Evolutionary conservation across 202 grass and related monocot genomes (phyloP), one percentile per base, ranked within the genome.

Genomic region (Thinopyrum obtusiflorum): DNA sequence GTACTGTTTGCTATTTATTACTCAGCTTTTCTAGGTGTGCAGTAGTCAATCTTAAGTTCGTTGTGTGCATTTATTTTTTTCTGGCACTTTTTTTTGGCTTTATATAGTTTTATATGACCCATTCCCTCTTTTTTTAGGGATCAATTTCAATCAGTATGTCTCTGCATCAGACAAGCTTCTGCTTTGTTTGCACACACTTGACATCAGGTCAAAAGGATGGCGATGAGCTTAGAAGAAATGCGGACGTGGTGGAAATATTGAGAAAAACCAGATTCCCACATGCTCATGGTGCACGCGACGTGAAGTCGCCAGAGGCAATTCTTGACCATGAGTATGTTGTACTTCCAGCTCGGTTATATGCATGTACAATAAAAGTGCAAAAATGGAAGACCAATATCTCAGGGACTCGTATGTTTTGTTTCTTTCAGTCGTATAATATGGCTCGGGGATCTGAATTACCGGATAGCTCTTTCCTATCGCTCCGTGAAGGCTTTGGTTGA

Each of bases 91-190:
- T 66, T 4, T 7, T 27, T 42, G 42, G 42, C 23, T 75, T 49
- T 74, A 49, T 20, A 75, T 44, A n/a, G 82, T 75, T 49, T 29
- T 79, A 33, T 79, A 79, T 11, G 24, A 14, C 23, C 61, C 20
- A 64, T 65, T 80, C 53, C 36, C 74, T 71, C 9, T 61, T 80
- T 75, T 7, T 61, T 6, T 77, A 97, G 95, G 95, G 95, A 40
- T 98, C 95, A 4, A 98, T 98, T 91, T 98, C 95, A 55, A 95
- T 98, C 47, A 95, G 95, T 77, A 95, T 98, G 95, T 86, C 85
- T 80, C 79, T 98, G 47, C 95, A 98, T 82, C 89, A 93, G 72
- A 98, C 95, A 85, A 98, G 95, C 80, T 98, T 98, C 75, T 98
- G 95, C 47, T 98, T 98, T 87, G 85, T 98, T 44, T 98, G 95